Evolutionary conservation across 306 rosid genomes (phyloP).

Genomic region (Gynostemma pentaphyllum): DNA sequence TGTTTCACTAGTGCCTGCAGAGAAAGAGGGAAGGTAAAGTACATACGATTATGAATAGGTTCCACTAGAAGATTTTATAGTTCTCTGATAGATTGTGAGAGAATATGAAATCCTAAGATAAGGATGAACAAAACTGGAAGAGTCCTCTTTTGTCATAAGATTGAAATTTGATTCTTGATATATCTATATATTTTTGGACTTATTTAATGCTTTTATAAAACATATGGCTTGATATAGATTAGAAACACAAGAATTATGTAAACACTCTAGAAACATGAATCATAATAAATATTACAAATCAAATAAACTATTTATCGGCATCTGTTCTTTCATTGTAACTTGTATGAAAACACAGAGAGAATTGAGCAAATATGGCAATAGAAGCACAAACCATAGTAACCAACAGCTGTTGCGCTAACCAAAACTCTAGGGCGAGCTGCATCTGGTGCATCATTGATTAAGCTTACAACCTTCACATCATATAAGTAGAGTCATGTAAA

Average conservation of each 20-base stretch:
- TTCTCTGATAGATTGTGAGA: background rate
- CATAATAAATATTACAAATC: background rate
- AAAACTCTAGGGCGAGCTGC: conserved; percentile 64
- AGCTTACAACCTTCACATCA: conserved; percentile 62
- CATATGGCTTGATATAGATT: no score
- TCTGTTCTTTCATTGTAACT: background rate
- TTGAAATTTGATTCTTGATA: background rate
- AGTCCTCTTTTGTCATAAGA: background rate
- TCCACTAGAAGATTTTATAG: background rate
- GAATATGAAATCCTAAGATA: background rate
- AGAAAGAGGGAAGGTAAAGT: conserved; percentile 4
- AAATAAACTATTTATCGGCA: background rate
- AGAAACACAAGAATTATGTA: background rate
- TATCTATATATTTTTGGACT: background rate
- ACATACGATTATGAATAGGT: background rate
- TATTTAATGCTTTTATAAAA: background rate
- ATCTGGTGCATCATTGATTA: conserved; percentile 64
- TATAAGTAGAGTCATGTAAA: conserved; percentile 32
- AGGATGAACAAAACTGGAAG: background rate
- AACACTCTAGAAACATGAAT: no score
- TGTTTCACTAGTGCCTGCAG: conserved; percentile 70
- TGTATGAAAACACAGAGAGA: background rate
- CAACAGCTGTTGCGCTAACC: conserved; percentile 93
- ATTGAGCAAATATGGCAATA: background rate
- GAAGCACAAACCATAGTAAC: conserved; percentile 72